A percentile compares a stretch with the other conserved stretches of the same genome.
These are phyloP conservation scores for Monsonia emarginata DNA, from an alignment of 441 rosid species.

Conservation along the genomic window DNA sequence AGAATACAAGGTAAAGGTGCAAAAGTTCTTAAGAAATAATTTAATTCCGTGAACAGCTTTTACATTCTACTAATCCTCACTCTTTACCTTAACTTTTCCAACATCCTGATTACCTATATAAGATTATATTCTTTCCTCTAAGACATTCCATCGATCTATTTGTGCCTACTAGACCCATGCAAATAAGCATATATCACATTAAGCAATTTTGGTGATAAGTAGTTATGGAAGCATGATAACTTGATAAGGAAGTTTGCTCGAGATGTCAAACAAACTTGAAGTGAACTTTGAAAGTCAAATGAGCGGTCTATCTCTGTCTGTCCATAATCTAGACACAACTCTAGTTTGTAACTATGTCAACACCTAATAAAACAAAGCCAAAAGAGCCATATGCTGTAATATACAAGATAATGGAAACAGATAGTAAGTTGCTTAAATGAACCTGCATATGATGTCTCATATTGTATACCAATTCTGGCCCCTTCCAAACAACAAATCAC, in stretches of 20 bases:
- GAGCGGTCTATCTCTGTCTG: neutral
- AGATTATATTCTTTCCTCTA: neutral
- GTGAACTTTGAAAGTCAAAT: neutral
- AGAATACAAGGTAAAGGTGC: no score
- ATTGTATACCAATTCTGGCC: slow-evolving; percentile 84
- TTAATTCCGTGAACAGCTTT: no score
- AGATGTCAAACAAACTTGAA: neutral
- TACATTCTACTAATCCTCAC: no score
- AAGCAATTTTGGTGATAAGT: neutral
- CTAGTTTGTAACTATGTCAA: neutral
- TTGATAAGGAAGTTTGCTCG: neutral
- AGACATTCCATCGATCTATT: neutral
- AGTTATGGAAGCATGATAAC: neutral
- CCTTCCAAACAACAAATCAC: slow-evolving; percentile 84
- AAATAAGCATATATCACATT: neutral
- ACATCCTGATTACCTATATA: neutral
- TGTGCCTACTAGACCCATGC: neutral
- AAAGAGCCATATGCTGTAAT: neutral
- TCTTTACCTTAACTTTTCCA: no score
- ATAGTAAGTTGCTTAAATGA: slow-evolving; percentile 11
- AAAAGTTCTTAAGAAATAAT: neutral
- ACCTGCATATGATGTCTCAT: slow-evolving; percentile 93
- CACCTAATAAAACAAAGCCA: neutral
- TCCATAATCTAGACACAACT: neutral
- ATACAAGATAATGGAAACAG: slow-evolving; percentile 7